These are phyloP conservation scores for Calonectria naviculata DNA, from an alignment of 2,329 filamentous ascomycete genomes.

Conservation along the genomic window DNA sequence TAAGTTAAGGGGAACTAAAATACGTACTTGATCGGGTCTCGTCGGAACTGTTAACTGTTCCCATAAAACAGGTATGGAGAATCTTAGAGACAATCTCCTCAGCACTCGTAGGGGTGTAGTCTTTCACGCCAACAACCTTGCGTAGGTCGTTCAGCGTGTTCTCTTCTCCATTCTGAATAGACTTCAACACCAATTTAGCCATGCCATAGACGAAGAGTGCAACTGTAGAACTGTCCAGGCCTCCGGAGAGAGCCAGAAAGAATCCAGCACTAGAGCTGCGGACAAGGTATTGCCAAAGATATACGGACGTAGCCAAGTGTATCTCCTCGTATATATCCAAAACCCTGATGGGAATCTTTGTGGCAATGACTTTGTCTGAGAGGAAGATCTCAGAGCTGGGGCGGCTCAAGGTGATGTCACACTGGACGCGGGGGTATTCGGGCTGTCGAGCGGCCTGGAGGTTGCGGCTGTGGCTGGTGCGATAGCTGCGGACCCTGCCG, in stretches of 20 bases:
- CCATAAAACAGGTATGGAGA: slow-evolving; percentile 64
- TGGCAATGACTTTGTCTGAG: slow-evolving; percentile 27
- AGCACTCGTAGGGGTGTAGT: slow-evolving; percentile 63
- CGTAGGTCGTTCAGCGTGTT: slow-evolving; percentile 40
- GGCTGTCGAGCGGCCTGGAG: slow-evolving; percentile 64
- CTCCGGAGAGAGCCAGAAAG: slow-evolving; percentile 61
- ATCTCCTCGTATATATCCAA: slow-evolving; percentile 47
- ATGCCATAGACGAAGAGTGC: slow-evolving; percentile 55
- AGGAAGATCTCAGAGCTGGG: slow-evolving; percentile 40
- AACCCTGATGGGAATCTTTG: slow-evolving; percentile 28
- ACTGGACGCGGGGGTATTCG: slow-evolving; percentile 44
- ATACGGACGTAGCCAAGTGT: slow-evolving; percentile 40
- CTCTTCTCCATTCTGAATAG: slow-evolving; percentile 53
- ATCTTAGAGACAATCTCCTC: slow-evolving; percentile 64
- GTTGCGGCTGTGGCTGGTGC: slow-evolving; percentile 66
- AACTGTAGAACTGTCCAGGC: slow-evolving; percentile 40
- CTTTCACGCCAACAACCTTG: slow-evolving; percentile 34
- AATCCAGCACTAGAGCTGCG: slow-evolving; percentile 61
- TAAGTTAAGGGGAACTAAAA: not conserved
- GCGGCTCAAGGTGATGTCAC: slow-evolving; percentile 38
- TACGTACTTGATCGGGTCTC: slow-evolving; percentile 60
- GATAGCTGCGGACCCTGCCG: slow-evolving; percentile 75
- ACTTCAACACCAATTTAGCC: slow-evolving; percentile 65
- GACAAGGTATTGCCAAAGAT: slow-evolving; percentile 59
- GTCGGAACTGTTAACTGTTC: slow-evolving; percentile 66